Conservation (phyloP, 345 rosid species). For the Aethionema arabicum region DNA sequence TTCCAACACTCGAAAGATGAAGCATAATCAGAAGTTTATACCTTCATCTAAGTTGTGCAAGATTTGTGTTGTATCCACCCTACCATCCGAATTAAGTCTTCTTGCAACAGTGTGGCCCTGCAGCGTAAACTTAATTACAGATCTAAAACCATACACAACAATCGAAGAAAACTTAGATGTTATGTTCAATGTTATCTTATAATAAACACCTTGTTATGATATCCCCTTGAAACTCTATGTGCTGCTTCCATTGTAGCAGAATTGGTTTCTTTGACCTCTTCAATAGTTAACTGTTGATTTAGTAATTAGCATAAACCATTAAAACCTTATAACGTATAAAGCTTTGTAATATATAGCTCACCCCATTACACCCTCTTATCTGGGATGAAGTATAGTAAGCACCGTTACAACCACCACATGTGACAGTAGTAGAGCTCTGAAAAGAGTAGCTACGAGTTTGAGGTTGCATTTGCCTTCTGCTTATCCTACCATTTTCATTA, state of each 20-base stretch:
- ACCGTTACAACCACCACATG: slow-evolving; percentile 72
- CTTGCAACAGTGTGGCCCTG: slow-evolving; percentile 78
- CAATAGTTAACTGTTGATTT: slow-evolving; percentile 54
- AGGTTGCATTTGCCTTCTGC: slow-evolving; percentile 45
- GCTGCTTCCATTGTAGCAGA: slow-evolving; percentile 63
- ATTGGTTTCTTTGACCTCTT: slow-evolving; percentile 88
- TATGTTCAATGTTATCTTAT: not conserved
- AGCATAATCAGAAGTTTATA: slow-evolving; percentile 10
- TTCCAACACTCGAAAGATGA: not conserved
- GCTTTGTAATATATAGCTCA: slow-evolving; percentile 29
- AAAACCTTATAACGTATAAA: not conserved
- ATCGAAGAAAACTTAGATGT: not conserved
- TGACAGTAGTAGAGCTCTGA: slow-evolving; percentile 74
- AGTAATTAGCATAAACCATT: not conserved
- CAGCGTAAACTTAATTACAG: no score
- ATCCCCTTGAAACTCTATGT: slow-evolving; percentile 67
- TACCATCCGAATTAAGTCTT: slow-evolving; percentile 74
- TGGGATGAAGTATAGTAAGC: slow-evolving; percentile 70
- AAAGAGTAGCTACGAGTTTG: slow-evolving; percentile 54
- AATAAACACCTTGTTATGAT: slow-evolving; percentile 55
- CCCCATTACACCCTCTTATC: slow-evolving; percentile 95
- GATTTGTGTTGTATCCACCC: slow-evolving; percentile 65
- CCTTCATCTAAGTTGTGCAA: slow-evolving; percentile 86
- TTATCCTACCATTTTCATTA: slow-evolving; percentile 41
- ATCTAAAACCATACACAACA: slow-evolving; percentile 10